phyloP scores from a whole-genome alignment of 2,329 filamentous ascomycete genomes.

The Ascosphaera aggregata region DNA sequence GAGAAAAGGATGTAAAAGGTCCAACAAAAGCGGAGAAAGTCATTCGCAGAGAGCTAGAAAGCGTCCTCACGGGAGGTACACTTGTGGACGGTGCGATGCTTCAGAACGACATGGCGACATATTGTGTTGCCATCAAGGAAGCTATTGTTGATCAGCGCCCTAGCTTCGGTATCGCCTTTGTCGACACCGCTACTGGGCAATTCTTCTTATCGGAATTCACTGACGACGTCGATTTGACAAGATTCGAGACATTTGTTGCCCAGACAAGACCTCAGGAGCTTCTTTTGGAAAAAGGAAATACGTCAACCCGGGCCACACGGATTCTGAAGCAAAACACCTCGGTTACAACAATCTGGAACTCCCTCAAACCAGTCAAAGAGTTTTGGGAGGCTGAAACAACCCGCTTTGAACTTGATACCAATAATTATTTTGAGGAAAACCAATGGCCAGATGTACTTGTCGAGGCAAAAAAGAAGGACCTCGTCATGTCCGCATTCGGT shows the following conservation, averaged over 20 bases:
- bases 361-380: constrained; percentile 64
- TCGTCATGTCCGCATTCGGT: constrained; percentile 77
- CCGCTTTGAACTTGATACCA: constrained; percentile 54
- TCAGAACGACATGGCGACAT: constrained; percentile 92
- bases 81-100: constrained; percentile 92
- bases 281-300: constrained; percentile 61
- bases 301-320: constrained; percentile 73
- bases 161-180: constrained; percentile 76
- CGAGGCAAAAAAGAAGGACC: constrained; percentile 51
- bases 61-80: constrained; percentile 77
- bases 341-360: constrained; percentile 87
- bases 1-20: constrained; percentile 45
- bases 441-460: constrained; percentile 58
- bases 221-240: constrained; percentile 82
- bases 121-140: constrained; percentile 88
- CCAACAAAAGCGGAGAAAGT: constrained; percentile 64
- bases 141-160: constrained; percentile 45
- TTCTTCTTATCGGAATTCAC: constrained; percentile 84
- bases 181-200: constrained; percentile 86
- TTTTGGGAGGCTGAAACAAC: constrained; percentile 79
- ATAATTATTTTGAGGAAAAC: constrained; percentile 51
- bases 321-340: constrained; percentile 92
- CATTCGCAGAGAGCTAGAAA: constrained; percentile 73
- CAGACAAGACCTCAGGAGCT: constrained; percentile 78
- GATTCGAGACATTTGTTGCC: constrained; percentile 90